Evolutionary conservation across 176 grass and related monocot species (phyloP).

Genomic region (sorghum (Sorghum bicolor)): DNA sequence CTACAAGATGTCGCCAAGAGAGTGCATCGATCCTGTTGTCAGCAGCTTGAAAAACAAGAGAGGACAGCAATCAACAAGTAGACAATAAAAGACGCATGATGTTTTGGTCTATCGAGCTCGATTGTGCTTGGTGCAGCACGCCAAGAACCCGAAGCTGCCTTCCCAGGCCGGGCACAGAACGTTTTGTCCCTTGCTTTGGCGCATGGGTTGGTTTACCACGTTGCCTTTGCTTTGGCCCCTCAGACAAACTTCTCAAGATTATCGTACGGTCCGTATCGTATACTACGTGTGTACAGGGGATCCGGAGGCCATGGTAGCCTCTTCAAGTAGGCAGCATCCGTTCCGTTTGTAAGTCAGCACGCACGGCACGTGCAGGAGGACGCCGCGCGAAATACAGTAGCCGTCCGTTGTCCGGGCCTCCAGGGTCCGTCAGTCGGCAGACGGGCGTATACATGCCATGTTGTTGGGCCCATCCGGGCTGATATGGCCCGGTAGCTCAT

Average conservation of each 20-base stretch:
- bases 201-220: background rate
- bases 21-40: background rate
- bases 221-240: background rate
- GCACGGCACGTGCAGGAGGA: background rate
- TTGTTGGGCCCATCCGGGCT: too few relatives aligned
- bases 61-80: background rate
- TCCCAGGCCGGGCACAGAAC: background rate
- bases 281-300: too few relatives aligned
- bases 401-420: too few relatives aligned
- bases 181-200: background rate
- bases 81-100: background rate
- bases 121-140: background rate
- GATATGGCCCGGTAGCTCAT: too few relatives aligned
- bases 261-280: too few relatives aligned
- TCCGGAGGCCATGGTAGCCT: too few relatives aligned
- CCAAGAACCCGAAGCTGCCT: slow-evolving; percentile 1
- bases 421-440: too few relatives aligned
- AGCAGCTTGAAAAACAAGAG: background rate
- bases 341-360: background rate
- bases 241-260: background rate
- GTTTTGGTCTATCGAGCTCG: background rate
- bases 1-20: too few relatives aligned
- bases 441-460: too few relatives aligned
- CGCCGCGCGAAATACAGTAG: background rate
- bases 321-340: background rate